Evolutionary conservation across 495 filamentous ascomycete genomes (phyloP), one percentile per base, ranked within the genome.

Genomic region (Astrocystis sublimbata): DNA sequence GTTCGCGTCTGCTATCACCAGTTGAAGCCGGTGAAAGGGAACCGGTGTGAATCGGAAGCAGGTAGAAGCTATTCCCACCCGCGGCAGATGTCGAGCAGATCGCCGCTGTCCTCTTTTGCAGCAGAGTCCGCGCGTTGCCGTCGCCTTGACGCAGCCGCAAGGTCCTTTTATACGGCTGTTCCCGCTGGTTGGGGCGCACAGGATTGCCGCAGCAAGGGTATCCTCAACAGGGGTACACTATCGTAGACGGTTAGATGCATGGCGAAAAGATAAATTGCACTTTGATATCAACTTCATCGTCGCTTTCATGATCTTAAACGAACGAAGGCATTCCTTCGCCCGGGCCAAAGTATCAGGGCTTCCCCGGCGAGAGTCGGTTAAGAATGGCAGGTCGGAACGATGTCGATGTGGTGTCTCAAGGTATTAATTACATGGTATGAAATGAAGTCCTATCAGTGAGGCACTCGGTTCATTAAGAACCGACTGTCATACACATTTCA

Each of bases 1-100:
- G 49, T 28, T 52, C 15, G 26, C 30, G 30, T 52, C 49, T n/a
- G 10, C 4, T 9, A n/a, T 57, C 53, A 41, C 53, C 51, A 30
- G 36, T 6, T 17, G 9, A n/a, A 9, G 17, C 36, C 53, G 40
- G 36, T 28, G 35, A n/a, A n/a, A n/a, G n/a, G 9, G 24, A 9
- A 28, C 36, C 53, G 40, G 36, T 28, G 35, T 30, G 40, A 2
- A 57, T 13, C 36, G 35, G 53, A 43, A 43, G 36, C 23, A 6
- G 19, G 53, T 40, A 31, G 40, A 31, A 46, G 40, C 21, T 26
- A 46, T 36, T 58, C 40, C 47, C 40, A 33, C n/a, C 40, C 55
- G 41, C 47, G 7, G 15, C 12, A 26, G 12, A 7, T 52, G 23
- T 35, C 49, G 17, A 52, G 49, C 30, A 52, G 26, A 33, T 9